phyloP scores from a whole-genome alignment of 108 stramenopile genomes.

The Aurantiochytrium sp. region DNA sequence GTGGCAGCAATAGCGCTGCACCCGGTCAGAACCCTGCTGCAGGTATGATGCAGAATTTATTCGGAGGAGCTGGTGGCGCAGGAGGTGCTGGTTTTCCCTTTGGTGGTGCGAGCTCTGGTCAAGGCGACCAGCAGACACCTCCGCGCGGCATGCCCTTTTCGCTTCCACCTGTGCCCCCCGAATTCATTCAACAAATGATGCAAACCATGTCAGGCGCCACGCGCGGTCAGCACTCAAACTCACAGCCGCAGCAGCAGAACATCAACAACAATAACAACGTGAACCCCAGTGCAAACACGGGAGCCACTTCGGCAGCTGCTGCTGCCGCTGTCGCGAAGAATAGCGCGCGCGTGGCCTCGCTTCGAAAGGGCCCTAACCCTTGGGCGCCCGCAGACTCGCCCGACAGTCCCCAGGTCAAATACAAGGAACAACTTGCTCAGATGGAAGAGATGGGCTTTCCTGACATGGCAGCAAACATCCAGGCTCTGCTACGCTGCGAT shows the following conservation, averaged over 20 bases:
- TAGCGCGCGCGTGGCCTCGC: background rate
- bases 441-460: constrained; percentile 75
- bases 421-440: constrained; percentile 26
- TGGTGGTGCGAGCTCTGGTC: too few species aligned
- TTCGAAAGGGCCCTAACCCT: background rate
- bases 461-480: constrained; percentile 63
- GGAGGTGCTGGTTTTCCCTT: too few species aligned
- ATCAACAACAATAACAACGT: too few species aligned
- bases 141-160: background rate
- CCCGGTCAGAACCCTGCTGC: background rate
- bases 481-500: constrained; percentile 55
- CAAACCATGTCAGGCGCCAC: constrained; percentile 62
- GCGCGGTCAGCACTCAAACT: constrained; percentile 65
- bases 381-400: background rate
- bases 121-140: background rate
- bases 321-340: background rate
- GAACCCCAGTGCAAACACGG: background rate
- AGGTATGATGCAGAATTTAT: background rate
- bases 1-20: background rate
- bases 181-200: constrained; percentile 51
- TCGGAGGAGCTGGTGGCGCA: background rate
- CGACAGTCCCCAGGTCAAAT: background rate
- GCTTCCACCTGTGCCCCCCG: background rate
- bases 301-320: background rate
- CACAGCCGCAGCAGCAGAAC: background rate